Evolutionary conservation across 805 yeast species (phyloP), one percentile per base, ranked within the genome.

Genomic region (Komagataella phaffii): DNA sequence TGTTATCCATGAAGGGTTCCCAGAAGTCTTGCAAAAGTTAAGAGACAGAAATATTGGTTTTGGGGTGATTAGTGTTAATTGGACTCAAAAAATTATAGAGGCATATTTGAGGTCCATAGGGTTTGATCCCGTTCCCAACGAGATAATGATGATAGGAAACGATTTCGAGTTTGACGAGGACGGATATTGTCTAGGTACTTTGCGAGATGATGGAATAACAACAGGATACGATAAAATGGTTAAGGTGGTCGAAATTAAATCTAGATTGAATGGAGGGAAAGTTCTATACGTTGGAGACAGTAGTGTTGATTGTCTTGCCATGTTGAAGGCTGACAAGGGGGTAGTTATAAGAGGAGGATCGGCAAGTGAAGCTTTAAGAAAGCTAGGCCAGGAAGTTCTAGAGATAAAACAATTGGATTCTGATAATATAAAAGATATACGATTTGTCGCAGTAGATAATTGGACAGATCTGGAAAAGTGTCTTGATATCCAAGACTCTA

Each of bases 231-330:
- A 51, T 40, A 45, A 56, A 6, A 43, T 51, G 14, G 50, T 54
- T 1, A 62, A 63, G 23, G 59, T 80, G 4, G 61, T 68, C 18
- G 54, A 56, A 6, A 50, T 56, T 14, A 24, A 56, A 12, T 59
- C 68, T 3, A 48, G 49, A 24, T 36, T 54, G 18, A 54, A 66
- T 1, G 46, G 56, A 17, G 21, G 56, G 17, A 56, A 57, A 0
- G 49, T 71, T 1, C 61, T 71, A 19, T 82, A 81, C 58, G 65
- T 81, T 10, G 88, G 88, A 0, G 88, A 82, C 57, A 79, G 85
- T 52, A 58, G 75, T 0, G 80, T 85, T 0, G 88, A 82, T 64
- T 62, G 79, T 2, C 59, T 78, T 40, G 70, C 80, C 1, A 63
- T 81, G 61, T 53, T 77, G 12, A 68, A 67, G 40, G 74, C 77